Percentiles rank a stretch among this genome's conserved stretches.
Evolutionary conservation across 1,139 yeast species (phyloP).

Genomic region (Kodamaea fungicola): DNA sequence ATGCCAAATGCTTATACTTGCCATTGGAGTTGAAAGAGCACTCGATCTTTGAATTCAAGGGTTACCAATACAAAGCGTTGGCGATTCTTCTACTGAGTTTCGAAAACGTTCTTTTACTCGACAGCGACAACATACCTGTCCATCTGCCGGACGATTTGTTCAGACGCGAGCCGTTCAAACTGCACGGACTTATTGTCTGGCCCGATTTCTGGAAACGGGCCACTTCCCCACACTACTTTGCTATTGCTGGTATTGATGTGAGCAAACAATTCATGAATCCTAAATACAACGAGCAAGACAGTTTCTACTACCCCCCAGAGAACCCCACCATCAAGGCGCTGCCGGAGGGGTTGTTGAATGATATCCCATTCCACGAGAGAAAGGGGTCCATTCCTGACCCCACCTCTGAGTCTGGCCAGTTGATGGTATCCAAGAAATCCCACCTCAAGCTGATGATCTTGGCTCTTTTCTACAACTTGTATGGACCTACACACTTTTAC

Average conservation of each 20-base stretch:
- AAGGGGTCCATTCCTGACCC: constrained; percentile 76
- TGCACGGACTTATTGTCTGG: constrained; percentile 42
- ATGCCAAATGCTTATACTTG: constrained; percentile 67
- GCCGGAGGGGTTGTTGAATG: constrained; percentile 5
- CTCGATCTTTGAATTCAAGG: constrained; percentile 51
- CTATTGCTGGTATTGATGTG: constrained; percentile 31
- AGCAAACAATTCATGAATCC: constrained; percentile 26
- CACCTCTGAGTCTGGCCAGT: constrained; percentile 79
- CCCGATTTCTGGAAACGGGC: constrained; percentile 49
- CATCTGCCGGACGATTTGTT: constrained; percentile 46
- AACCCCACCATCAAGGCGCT: constrained; percentile 1
- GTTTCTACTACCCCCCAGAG: constrained; percentile 14
- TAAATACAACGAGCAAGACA: constrained; percentile 29
- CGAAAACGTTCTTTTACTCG: constrained; percentile 71
- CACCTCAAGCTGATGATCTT: constrained; percentile 65
- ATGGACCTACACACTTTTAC: constrained; percentile 76
- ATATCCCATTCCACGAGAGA: constrained; percentile 63
- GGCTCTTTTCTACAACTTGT: constrained; percentile 73
- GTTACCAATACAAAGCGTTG: constrained; percentile 76
- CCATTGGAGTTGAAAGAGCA: constrained; percentile 51
- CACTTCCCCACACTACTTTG: constrained; percentile 39
- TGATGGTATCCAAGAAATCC: constrained; percentile 61
- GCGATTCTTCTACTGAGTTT: constrained; percentile 74
- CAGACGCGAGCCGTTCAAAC: constrained; percentile 18
- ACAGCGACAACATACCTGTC: constrained; percentile 73